Evolutionary conservation across 805 yeast species (phyloP).

Genomic region (Pichia manshurica): DNA sequence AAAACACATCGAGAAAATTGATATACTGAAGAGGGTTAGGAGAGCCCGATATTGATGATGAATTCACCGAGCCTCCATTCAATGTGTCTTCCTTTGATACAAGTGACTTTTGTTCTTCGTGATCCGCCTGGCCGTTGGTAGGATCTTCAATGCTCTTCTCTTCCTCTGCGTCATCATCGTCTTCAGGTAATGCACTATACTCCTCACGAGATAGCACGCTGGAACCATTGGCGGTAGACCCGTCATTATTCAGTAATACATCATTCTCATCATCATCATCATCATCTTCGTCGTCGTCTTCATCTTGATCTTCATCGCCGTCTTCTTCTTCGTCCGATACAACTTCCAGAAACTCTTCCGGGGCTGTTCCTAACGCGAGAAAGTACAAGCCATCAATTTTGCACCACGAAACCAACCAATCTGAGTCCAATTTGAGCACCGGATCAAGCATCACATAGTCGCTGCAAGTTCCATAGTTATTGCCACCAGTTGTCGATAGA

Average conservation of each 20-base stretch:
- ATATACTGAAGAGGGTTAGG: conserved; percentile 41
- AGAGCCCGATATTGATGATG: conserved; percentile 11
- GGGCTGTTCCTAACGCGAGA: conserved; percentile 17
- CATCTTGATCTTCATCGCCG: conserved; percentile 20
- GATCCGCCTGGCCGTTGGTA: neutral
- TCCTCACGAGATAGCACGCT: neutral
- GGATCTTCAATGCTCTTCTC: conserved; percentile 2
- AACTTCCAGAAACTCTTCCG: conserved; percentile 21
- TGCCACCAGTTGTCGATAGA: neutral
- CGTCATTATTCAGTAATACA: conserved; percentile 9
- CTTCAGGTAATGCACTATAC: neutral
- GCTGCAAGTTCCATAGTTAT: neutral
- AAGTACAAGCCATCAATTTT: conserved; percentile 19
- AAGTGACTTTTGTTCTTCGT: neutral
- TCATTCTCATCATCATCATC: conserved; percentile 2
- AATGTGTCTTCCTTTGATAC: neutral
- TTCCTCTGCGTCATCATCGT: conserved; percentile 5
- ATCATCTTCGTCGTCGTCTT: conserved; percentile 14
- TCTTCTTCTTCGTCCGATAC: conserved; percentile 30
- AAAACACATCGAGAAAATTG: conserved; percentile 36
- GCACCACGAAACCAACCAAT: conserved; percentile 29
- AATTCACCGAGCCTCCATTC: neutral
- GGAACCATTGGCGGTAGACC: conserved; percentile 8
- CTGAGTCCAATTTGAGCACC: conserved; percentile 25
- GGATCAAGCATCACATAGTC: conserved; percentile 21